Percentiles rank a stretch among this genome's conserved stretches.
phyloP scores from a whole-genome alignment of 805 yeast genomes.

The Priceomyces melissophilus region DNA sequence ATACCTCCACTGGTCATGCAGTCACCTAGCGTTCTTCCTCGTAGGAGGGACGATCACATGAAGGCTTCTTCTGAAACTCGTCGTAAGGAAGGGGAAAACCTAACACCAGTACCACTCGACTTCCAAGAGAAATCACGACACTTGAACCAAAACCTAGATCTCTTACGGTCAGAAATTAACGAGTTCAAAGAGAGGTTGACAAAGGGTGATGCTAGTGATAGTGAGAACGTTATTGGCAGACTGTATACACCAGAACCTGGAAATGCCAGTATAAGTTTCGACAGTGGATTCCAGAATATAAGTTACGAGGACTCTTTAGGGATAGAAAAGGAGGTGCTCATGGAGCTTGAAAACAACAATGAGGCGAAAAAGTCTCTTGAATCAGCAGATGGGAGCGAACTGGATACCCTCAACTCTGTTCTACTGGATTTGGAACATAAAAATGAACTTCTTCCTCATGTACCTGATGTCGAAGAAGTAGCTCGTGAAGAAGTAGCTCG shows the following conservation, averaged over 20 bases:
- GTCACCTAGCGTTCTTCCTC: too few relatives aligned
- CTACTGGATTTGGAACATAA: background rate
- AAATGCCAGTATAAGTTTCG: conserved; percentile 35
- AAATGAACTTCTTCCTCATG: background rate
- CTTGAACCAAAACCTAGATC: conserved; percentile 39
- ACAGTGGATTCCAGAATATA: conserved; percentile 35
- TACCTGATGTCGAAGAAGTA: too few relatives aligned
- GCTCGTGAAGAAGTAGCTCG: too few relatives aligned
- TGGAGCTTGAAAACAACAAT: conserved; percentile 13
- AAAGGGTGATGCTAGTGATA: conserved; percentile 15
- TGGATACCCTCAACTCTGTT: conserved; percentile 1
- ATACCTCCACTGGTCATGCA: too few relatives aligned
- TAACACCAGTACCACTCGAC: background rate
- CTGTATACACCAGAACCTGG: background rate
- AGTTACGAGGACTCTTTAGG: conserved; percentile 39
- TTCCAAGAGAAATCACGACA: conserved; percentile 25
- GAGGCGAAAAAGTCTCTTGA: background rate
- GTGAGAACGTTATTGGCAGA: background rate
- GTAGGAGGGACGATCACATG: too few relatives aligned
- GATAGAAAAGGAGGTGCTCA: conserved; percentile 27
- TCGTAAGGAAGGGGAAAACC: background rate
- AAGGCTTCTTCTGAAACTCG: background rate
- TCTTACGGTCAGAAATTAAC: conserved; percentile 40
- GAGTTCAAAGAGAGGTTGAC: conserved; percentile 42
- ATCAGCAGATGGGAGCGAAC: background rate